Percentiles rank a stretch among this genome's conserved stretches.
phyloP scores from a whole-genome alignment of 2,329 filamentous ascomycete species.

The Rhynchosporium graminicola region DNA sequence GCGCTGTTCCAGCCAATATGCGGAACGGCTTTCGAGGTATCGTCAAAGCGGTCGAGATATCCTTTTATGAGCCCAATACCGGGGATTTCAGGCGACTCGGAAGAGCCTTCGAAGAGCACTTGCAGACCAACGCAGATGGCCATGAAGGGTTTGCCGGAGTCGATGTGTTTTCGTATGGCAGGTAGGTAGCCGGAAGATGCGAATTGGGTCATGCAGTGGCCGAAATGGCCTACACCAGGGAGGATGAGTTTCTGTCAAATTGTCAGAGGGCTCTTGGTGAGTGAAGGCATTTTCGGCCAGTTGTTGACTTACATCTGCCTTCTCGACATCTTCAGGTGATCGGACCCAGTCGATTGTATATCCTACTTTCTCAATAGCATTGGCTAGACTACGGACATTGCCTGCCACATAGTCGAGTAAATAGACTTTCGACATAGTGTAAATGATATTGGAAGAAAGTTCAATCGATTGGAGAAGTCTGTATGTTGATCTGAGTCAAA shows the following conservation, averaged over 20 bases:
- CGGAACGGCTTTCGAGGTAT: conserved; percentile 82
- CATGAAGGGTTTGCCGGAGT: conserved; percentile 94
- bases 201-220: conserved; percentile 88
- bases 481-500: conserved; percentile 9
- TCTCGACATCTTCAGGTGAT: conserved; percentile 77
- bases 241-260: conserved; percentile 78
- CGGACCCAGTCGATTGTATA: conserved; percentile 92
- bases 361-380: conserved; percentile 94
- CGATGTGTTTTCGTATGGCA: conserved; percentile 79
- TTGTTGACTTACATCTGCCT: conserved; percentile 69
- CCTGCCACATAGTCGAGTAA: conserved; percentile 89
- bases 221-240: conserved; percentile 95
- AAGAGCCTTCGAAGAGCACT: conserved; percentile 82
- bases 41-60: conserved; percentile 73
- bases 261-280: neutral
- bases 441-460: neutral
- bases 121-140: conserved; percentile 95
- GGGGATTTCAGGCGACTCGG: conserved; percentile 69
- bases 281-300: neutral
- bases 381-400: conserved; percentile 93
- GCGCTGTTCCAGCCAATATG: conserved; percentile 99
- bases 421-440: conserved; percentile 71
- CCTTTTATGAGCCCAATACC: conserved; percentile 77
- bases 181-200: conserved; percentile 79
- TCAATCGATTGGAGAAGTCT: neutral